Evolutionary conservation across 129 eudicot genomes (phyloP).

Genomic region (Lactuca sativa): DNA sequence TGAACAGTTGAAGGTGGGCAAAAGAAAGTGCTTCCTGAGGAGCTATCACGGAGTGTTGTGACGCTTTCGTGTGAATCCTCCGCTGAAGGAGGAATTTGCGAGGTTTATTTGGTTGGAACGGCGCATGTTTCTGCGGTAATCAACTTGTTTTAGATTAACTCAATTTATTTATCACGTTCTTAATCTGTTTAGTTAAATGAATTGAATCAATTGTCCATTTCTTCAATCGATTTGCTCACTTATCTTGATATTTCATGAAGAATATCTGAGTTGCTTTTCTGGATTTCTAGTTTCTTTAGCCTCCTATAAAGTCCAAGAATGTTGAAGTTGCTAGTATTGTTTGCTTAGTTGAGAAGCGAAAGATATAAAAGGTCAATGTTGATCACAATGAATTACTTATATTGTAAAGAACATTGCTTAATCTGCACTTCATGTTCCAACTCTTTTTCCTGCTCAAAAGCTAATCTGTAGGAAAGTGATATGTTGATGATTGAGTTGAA

Average conservation of each 20-base stretch:
- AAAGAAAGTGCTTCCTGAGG: constrained; percentile 55
- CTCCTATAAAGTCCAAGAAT: constrained; percentile 14
- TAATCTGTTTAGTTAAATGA: neutral
- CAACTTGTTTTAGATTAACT: neutral
- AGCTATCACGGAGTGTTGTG: constrained; percentile 55
- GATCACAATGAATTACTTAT: constrained; percentile 14
- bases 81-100: constrained; percentile 71
- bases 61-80: constrained; percentile 64
- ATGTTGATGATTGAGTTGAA: constrained; percentile 8
- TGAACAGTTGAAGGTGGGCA: constrained; percentile 36
- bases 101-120: constrained; percentile 84
- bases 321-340: constrained; percentile 2
- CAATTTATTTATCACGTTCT: neutral
- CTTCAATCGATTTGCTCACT: neutral
- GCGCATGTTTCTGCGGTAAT: constrained; percentile 91
- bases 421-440: constrained; percentile 25
- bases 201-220: neutral
- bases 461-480: constrained; percentile 23
- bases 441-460: constrained; percentile 12
- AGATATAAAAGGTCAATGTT: neutral
- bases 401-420: constrained; percentile 19
- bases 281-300: constrained; percentile 5
- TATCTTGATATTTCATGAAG: neutral
- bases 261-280: constrained; percentile 3
- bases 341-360: constrained; percentile 25